phyloP scores from a whole-genome alignment of 2,329 filamentous ascomycete genomes.

The Periconia sp. region DNA sequence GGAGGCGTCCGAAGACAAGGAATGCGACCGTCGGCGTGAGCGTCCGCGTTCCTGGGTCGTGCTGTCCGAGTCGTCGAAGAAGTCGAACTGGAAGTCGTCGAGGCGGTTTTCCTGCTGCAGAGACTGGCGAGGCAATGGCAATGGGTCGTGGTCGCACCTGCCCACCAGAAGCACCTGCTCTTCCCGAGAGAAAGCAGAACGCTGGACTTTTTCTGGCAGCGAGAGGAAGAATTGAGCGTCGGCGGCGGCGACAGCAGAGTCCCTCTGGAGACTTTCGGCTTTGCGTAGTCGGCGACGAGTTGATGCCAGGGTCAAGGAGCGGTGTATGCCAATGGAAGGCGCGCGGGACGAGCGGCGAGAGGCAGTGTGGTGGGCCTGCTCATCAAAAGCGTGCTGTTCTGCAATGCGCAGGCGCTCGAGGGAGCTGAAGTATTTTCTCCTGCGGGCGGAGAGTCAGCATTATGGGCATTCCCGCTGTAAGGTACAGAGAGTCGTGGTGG shows the following conservation, averaged over 20 bases:
- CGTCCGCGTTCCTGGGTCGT: slow-evolving; percentile 22
- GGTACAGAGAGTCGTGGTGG: slow-evolving; percentile 34
- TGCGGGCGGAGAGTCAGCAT: slow-evolving; percentile 36
- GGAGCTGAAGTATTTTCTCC: slow-evolving; percentile 73
- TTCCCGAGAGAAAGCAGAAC: slow-evolving; percentile 72
- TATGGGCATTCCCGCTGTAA: slow-evolving; percentile 27
- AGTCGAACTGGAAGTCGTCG: slow-evolving; percentile 16
- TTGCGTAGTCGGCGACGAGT: slow-evolving; percentile 41
- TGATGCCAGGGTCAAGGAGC: slow-evolving; percentile 25
- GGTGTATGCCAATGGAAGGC: slow-evolving; percentile 23
- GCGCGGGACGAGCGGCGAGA: slow-evolving; percentile 35
- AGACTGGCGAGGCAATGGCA: slow-evolving; percentile 10
- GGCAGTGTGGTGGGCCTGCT: slow-evolving; percentile 29
- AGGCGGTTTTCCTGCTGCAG: slow-evolving; percentile 24
- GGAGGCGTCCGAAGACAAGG: slow-evolving; percentile 16
- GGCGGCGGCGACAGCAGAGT: slow-evolving; percentile 53
- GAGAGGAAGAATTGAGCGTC: slow-evolving; percentile 73
- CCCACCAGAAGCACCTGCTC: slow-evolving; percentile 69
- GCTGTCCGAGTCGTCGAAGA: slow-evolving; percentile 10
- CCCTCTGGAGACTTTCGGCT: slow-evolving; percentile 33
- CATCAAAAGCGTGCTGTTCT: slow-evolving; percentile 51
- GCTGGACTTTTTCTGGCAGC: slow-evolving; percentile 74
- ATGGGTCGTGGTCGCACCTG: slow-evolving; percentile 53
- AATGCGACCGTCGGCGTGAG: slow-evolving; percentile 23
- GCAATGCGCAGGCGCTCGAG: slow-evolving; percentile 73